Evolutionary conservation across 495 filamentous ascomycete genomes (phyloP).

Genomic region (Aspergillus ostianus): DNA sequence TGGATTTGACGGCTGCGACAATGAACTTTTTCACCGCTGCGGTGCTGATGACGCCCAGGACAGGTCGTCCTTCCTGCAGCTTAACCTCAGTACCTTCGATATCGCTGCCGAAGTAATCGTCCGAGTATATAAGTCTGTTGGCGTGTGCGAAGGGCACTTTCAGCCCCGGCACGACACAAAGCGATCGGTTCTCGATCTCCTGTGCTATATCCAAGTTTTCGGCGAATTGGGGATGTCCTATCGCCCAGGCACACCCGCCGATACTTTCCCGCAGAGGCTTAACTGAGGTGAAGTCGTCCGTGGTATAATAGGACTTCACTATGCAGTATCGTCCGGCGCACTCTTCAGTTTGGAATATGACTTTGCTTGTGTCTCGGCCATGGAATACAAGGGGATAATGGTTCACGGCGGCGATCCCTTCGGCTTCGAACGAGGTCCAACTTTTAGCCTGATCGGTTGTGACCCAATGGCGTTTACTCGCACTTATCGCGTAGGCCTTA

Average conservation of each 20-base stretch:
- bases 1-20: conserved; percentile 74
- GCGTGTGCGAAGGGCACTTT: conserved; percentile 58
- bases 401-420: conserved; percentile 44
- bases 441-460: conserved; percentile 76
- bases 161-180: conserved; percentile 77
- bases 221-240: conserved; percentile 69
- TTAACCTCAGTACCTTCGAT: conserved; percentile 62
- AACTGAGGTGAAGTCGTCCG: conserved; percentile 71
- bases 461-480: conserved; percentile 66
- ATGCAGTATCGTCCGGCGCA: conserved; percentile 49
- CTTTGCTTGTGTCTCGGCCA: conserved; percentile 73
- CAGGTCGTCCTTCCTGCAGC: conserved; percentile 66
- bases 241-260: conserved; percentile 79
- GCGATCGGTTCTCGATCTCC: conserved; percentile 59
- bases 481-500: conserved; percentile 74
- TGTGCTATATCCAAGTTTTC: conserved; percentile 53
- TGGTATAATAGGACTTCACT: conserved; percentile 69
- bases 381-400: conserved; percentile 65
- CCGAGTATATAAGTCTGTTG: conserved; percentile 73
- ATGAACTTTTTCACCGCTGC: conserved; percentile 81
- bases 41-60: conserved; percentile 73
- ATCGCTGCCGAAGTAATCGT: conserved; percentile 67
- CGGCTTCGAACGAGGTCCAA: conserved; percentile 71
- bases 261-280: conserved; percentile 62
- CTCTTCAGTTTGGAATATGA: conserved; percentile 73